Percentiles rank a stretch among this genome's conserved stretches.
phyloP scores from a whole-genome alignment of 176 grass and related monocot species.

The Carex kokanica region DNA sequence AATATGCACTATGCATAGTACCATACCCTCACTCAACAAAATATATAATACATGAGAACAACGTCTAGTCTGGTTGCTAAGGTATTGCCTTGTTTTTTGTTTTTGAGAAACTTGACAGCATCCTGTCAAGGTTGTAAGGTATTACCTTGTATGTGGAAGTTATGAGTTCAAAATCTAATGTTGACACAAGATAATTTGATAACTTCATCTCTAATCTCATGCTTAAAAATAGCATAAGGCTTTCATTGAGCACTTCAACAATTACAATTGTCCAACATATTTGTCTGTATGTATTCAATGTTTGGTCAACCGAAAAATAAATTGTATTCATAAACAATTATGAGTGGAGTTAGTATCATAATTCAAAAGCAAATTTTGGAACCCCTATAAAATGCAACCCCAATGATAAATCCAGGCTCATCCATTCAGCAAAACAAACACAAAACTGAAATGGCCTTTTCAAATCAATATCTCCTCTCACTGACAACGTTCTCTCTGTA shows the following conservation, averaged over 20 bases:
- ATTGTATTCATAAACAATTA: not conserved
- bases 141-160: too few species aligned
- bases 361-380: conserved; percentile 12
- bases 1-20: too few species aligned
- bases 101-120: too few species aligned
- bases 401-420: not conserved
- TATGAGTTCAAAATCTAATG: too few species aligned
- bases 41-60: too few species aligned
- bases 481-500: conserved; percentile 32
- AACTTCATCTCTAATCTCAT: not conserved
- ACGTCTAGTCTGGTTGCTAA: too few species aligned
- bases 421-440: conserved; percentile 11
- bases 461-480: conserved; percentile 37
- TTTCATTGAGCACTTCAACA: not conserved
- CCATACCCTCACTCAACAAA: too few species aligned
- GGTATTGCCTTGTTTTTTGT: too few species aligned
- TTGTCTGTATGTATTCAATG: not conserved
- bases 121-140: too few species aligned
- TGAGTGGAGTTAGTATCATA: conserved; percentile 24
- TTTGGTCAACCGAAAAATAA: not conserved
- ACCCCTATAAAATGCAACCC: conserved; percentile 6
- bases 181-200: not conserved
- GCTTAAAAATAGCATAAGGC: not conserved
- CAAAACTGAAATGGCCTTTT: conserved; percentile 40
- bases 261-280: not conserved